These are phyloP conservation scores for Jackrogersella multiformis DNA, from an alignment of 495 filamentous ascomycete species.

Conservation along the genomic window DNA sequence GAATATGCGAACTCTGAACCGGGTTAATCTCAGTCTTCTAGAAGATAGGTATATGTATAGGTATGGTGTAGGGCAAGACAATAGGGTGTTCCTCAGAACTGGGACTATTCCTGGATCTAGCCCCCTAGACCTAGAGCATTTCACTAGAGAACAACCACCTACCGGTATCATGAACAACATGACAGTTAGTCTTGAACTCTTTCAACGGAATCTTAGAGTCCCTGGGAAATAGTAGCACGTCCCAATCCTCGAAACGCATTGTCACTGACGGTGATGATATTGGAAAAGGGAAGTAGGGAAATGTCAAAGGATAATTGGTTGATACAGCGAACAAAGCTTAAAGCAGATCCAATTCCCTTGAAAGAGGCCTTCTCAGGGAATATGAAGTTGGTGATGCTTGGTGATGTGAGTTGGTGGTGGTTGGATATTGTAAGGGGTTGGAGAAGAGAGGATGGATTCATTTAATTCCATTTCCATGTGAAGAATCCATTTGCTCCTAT, in stretches of 20 bases:
- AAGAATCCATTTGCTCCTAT: neutral
- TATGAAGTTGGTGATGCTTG: slow-evolving; percentile 6
- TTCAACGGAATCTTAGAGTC: slow-evolving; percentile 72
- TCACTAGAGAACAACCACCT: too few species aligned
- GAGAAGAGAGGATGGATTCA: slow-evolving; percentile 14
- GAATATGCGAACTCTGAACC: slow-evolving; percentile 53
- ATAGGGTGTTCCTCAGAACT: neutral
- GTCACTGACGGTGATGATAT: slow-evolving; percentile 37
- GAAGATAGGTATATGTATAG: neutral
- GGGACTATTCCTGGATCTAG: neutral
- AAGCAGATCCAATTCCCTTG: slow-evolving; percentile 18
- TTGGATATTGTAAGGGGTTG: slow-evolving; percentile 16
- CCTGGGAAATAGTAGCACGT: slow-evolving; percentile 80
- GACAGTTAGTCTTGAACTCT: slow-evolving; percentile 87
- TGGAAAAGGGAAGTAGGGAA: slow-evolving; percentile 37
- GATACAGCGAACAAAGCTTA: slow-evolving; percentile 29
- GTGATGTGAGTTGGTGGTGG: slow-evolving; percentile 23
- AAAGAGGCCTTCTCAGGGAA: slow-evolving; percentile 17
- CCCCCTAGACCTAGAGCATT: too few species aligned
- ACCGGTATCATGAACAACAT: slow-evolving; percentile 74
- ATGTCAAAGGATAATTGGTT: slow-evolving; percentile 33
- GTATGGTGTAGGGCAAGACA: neutral
- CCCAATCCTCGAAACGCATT: slow-evolving; percentile 90
- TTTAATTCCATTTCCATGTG: slow-evolving; percentile 23
- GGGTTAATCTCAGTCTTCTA: neutral